Conservation (phyloP, 1,284 basidiomycete genomes). For the Rhodotorula sp. region DNA sequence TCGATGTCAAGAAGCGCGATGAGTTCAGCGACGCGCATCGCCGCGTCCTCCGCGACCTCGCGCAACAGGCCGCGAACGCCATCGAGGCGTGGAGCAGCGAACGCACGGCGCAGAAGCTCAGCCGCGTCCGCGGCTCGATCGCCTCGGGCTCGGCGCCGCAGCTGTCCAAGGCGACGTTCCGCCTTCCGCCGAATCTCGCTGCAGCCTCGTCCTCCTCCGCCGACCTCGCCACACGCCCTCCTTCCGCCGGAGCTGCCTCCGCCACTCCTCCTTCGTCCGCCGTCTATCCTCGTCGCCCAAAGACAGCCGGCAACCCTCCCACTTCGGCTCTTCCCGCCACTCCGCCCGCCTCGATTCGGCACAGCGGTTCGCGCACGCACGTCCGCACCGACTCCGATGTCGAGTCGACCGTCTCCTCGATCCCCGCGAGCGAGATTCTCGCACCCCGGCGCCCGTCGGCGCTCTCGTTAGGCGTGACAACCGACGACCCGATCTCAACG, state of each 20-base stretch:
- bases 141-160: background rate
- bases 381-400: conserved; percentile 4
- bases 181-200: background rate
- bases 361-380: background rate
- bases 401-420: conserved; percentile 17
- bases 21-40: conserved; percentile 44
- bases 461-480: conserved; percentile 31
- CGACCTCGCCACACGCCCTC: conserved; percentile 3
- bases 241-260: conserved; percentile 7
- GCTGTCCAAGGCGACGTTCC: background rate
- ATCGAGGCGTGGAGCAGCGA: conserved; percentile 35
- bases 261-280: background rate
- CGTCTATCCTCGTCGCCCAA: background rate
- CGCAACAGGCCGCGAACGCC: conserved; percentile 25
- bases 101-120: conserved; percentile 19
- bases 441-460: conserved; percentile 19
- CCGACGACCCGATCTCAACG: conserved; percentile 38
- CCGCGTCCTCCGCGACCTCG: conserved; percentile 42
- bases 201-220: background rate
- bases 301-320: conserved; percentile 6
- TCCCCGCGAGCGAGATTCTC: conserved; percentile 13
- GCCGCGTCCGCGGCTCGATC: conserved; percentile 23
- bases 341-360: conserved; percentile 19
- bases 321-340: conserved; percentile 14
- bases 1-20: conserved; percentile 45